Evolutionary conservation across 2,329 filamentous ascomycete species (phyloP), one percentile per base, ranked within the genome.

Genomic region (Fusarium palustre): DNA sequence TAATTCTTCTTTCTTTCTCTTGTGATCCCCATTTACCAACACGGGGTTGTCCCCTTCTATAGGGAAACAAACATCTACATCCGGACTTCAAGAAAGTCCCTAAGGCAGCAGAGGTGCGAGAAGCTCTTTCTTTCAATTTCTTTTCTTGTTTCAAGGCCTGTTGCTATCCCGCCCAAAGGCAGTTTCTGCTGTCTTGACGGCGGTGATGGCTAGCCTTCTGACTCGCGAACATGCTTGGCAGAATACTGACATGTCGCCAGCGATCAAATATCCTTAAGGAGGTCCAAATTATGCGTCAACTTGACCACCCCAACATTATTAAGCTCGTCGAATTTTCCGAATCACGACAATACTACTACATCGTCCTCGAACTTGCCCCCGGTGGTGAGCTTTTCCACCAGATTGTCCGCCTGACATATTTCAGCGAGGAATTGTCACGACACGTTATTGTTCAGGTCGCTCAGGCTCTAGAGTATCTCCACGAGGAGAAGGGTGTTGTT

Each of bases 331-430:
- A 97, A 75, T 98, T 98, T 77, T 92, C 92, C 68, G 96, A 99
- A 80, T 97, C 94, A 1, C 87, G 88, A 61, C 94, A 98, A 79
- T 97, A 97, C 79, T 98, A 98, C 81, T 99, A 97, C 82, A 97
- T 99, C 73, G 90, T 99, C 43, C 88, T 99, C 41, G 96, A 99
- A 81, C 87, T 98, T 43, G 97, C 95, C 60, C 94, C 94, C 0
- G 96, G 96, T 62, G 96, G 96, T 76, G 96, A 99, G 82, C 85
- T 99, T 13, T 99, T 99, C 85, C 96, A 99, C 79, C 95, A 98
- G 79, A 98, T 99, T 74, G 96, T 99, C 53, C 92, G 95, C 71
- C 88, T 99, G 78, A 99, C 96, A 16, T 99, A 98, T 79, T 99
- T 99, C 78, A 98, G 95, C 82, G 96, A 99, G 79, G 91, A 97